Conservation (phyloP, 2,329 filamentous ascomycete genomes). For the Sphaerulina populicola region DNA sequence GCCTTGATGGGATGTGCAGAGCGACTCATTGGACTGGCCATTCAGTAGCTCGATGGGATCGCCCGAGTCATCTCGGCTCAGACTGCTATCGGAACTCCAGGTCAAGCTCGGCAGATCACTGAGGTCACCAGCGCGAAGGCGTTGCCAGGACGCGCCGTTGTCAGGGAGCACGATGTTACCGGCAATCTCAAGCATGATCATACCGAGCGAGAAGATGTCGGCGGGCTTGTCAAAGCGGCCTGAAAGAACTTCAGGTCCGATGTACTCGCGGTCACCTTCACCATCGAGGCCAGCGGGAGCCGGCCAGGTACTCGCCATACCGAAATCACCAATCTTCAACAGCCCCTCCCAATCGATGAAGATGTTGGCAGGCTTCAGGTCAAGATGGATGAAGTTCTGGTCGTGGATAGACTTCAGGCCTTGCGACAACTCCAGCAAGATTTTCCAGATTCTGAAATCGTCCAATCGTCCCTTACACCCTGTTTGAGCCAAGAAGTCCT, state of each 20-base stretch:
- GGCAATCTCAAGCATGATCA: constrained; percentile 90
- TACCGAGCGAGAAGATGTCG: constrained; percentile 86
- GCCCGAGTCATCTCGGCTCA: constrained; percentile 66
- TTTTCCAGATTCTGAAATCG: constrained; percentile 98
- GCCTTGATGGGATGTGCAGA: constrained; percentile 25
- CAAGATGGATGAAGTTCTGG: constrained; percentile 74
- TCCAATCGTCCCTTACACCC: constrained; percentile 81
- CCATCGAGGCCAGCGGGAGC: constrained; percentile 69
- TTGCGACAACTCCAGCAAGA: constrained; percentile 72
- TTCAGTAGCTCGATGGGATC: constrained; percentile 44
- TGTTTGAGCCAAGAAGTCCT: constrained; percentile 72
- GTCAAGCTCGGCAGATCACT: constrained; percentile 82
- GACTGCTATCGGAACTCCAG: constrained; percentile 58
- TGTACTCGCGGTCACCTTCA: constrained; percentile 93
- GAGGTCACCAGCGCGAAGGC: constrained; percentile 79
- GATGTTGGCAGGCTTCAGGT: constrained; percentile 78
- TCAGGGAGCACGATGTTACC: constrained; percentile 90
- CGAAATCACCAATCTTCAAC: constrained; percentile 80
- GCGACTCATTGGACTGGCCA: constrained; percentile 23
- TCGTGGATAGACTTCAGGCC: constrained; percentile 86
- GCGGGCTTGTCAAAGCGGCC: constrained; percentile 83
- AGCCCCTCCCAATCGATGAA: constrained; percentile 73
- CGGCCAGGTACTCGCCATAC: constrained; percentile 71
- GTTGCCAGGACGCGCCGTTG: constrained; percentile 85
- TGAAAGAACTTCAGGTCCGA: constrained; percentile 82